Evolutionary conservation across 495 filamentous ascomycete genomes (phyloP).

Genomic region (Penicillium turbatum): DNA sequence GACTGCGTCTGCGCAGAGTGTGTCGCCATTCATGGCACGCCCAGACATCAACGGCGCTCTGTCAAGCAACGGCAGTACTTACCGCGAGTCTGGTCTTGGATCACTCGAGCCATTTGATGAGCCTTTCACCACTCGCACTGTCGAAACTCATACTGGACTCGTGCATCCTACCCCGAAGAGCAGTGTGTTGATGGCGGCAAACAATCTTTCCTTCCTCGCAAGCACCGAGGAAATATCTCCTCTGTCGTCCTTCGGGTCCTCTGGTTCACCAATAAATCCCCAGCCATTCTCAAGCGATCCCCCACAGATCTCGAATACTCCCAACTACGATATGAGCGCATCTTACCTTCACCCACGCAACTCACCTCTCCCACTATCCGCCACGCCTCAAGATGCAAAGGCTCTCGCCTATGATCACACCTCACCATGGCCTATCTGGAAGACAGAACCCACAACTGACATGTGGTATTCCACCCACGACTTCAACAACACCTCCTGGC

Average conservation of each 20-base stretch:
- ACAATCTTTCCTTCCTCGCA: conserved; percentile 5
- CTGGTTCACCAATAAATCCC: background rate
- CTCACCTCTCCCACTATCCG: background rate
- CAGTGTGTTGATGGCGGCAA: background rate
- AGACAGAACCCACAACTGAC: background rate
- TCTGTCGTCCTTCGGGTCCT: conserved; percentile 6
- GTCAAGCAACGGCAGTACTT: conserved; percentile 1
- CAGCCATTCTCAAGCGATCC: background rate
- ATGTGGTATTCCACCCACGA: background rate
- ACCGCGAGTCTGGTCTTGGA: background rate
- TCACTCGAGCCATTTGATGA: background rate
- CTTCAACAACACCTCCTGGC: background rate
- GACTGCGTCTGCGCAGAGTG: background rate
- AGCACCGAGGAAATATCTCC: conserved; percentile 5
- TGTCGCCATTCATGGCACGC: background rate
- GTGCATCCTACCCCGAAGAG: conserved; percentile 1
- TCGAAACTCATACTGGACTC: background rate
- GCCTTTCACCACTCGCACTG: background rate
- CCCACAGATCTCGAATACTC: background rate
- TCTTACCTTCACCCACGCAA: background rate
- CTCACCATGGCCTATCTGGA: background rate
- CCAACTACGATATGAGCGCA: background rate
- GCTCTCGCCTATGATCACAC: background rate
- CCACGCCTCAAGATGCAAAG: background rate
- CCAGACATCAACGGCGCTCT: background rate